Conservation (phyloP, 345 rosid species). For the Ceriops zippeliana region DNA sequence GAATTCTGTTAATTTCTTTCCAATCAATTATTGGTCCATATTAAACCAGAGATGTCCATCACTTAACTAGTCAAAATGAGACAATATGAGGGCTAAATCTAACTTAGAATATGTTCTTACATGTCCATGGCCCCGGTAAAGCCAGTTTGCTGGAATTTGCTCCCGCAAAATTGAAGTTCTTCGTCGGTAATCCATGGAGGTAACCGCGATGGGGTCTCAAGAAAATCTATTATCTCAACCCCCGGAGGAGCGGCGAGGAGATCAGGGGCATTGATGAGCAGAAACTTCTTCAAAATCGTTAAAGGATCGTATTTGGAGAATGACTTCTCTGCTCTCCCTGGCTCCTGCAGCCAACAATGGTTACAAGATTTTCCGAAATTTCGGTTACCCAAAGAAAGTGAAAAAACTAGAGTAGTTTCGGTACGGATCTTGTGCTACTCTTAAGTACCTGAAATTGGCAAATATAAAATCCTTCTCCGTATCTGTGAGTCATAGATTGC, state of each 20-base stretch:
- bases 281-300: constrained; percentile 33
- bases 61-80: too few species aligned
- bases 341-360: constrained; percentile 18
- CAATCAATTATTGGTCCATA: too few species aligned
- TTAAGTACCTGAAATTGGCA: constrained; percentile 28
- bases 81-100: too few species aligned
- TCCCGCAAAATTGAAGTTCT: constrained; percentile 28
- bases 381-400: too few species aligned
- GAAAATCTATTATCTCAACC: constrained; percentile 31
- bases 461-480: constrained; percentile 26
- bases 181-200: constrained; percentile 29
- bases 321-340: constrained; percentile 29
- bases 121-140: constrained; percentile 27
- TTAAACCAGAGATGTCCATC: too few species aligned
- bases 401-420: background rate
- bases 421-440: constrained; percentile 18
- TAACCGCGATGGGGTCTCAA: constrained; percentile 18
- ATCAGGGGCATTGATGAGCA: constrained; percentile 23
- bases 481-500: background rate
- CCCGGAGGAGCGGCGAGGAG: constrained; percentile 28
- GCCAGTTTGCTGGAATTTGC: constrained; percentile 18
- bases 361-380: background rate
- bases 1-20: too few species aligned
- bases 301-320: constrained; percentile 24
- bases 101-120: background rate